Conservation (phyloP, 192 early-diverging fungal species). For the Haplosporangium gracile region DNA sequence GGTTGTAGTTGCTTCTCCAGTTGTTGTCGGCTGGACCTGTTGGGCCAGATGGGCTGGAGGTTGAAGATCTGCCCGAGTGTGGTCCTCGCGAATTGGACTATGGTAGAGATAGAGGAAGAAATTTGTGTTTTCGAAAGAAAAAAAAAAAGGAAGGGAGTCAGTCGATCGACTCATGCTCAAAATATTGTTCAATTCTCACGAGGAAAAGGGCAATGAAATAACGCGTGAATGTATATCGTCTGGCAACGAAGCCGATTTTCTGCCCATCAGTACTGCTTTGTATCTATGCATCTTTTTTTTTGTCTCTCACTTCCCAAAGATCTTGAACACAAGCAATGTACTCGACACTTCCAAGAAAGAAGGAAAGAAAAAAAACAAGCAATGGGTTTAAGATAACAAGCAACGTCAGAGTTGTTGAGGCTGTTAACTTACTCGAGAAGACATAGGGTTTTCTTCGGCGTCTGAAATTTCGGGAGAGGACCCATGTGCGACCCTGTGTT, state of each 20-base stretch:
- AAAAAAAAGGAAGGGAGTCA: background rate
- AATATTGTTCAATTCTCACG: slow-evolving; percentile 5
- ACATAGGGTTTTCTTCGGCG: slow-evolving; percentile 19
- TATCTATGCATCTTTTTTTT: background rate
- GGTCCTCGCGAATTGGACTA: slow-evolving; percentile 33
- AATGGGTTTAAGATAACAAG: background rate
- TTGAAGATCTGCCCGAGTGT: slow-evolving; percentile 27
- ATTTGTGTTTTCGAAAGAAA: background rate
- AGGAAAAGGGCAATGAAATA: background rate
- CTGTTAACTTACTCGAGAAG: slow-evolving; percentile 30
- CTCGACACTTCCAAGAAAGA: background rate
- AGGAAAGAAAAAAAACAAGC: background rate
- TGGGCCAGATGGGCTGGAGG: slow-evolving; percentile 7
- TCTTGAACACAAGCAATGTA: slow-evolving; percentile 40
- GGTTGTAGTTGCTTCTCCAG: slow-evolving; percentile 30
- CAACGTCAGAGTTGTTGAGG: background rate
- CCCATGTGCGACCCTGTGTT: slow-evolving; percentile 11
- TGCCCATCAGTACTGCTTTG: background rate
- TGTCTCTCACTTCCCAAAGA: background rate
- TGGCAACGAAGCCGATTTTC: background rate
- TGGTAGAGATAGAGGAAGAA: background rate
- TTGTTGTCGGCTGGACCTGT: slow-evolving; percentile 13
- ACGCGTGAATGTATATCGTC: background rate
- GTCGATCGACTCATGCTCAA: slow-evolving; percentile 4
- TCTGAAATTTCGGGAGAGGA: slow-evolving; percentile 33